Conservation (phyloP, 148 eudicot species). For the Talinum fruticosum region DNA sequence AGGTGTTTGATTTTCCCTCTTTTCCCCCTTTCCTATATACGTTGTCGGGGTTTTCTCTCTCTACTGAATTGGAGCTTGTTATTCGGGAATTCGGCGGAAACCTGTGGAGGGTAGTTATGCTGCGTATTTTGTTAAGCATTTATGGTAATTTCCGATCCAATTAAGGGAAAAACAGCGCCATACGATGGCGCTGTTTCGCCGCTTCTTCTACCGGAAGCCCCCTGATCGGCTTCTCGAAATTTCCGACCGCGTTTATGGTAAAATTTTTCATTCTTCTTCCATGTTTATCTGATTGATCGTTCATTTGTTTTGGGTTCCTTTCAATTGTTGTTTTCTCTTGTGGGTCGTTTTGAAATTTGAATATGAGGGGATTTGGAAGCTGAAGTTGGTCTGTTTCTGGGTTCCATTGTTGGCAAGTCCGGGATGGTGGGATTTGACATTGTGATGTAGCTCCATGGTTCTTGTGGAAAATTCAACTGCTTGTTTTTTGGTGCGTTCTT, state of each 20-base stretch:
- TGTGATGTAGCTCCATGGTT: neutral
- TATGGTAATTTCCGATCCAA: conserved; percentile 51
- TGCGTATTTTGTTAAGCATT: conserved; percentile 9
- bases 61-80: neutral
- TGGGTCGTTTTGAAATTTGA: neutral
- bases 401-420: neutral
- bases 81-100: neutral
- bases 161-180: conserved; percentile 68
- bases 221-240: conserved; percentile 77
- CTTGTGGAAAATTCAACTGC: conserved; percentile 21
- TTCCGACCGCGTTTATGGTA: conserved; percentile 72
- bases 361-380: too few species aligned
- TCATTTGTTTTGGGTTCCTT: conserved; percentile 6
- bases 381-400: neutral
- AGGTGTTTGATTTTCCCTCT: neutral
- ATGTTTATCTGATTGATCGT: neutral
- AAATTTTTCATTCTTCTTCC: neutral
- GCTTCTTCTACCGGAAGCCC: conserved; percentile 67
- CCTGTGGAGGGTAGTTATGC: conserved; percentile 9
- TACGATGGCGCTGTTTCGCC: conserved; percentile 84
- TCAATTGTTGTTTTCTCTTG: neutral
- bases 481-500: neutral
- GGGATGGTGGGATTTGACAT: conserved; percentile 16
- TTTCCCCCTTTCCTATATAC: neutral
- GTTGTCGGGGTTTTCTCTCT: conserved; percentile 4